phyloP scores from a whole-genome alignment of 108 stramenopile genomes.

The Discostella pseudostelligera region DNA sequence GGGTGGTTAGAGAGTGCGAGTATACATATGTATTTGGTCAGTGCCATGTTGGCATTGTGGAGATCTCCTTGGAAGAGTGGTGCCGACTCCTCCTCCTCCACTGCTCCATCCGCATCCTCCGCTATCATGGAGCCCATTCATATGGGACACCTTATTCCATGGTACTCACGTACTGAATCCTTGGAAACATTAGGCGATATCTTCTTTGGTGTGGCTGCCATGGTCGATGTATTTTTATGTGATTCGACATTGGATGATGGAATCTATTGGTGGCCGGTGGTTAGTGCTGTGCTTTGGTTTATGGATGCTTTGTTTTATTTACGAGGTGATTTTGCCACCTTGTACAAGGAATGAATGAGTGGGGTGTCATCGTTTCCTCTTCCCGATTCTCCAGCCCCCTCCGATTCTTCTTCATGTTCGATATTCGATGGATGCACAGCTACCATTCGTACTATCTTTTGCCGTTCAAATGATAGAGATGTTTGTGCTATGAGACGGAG shows the following conservation, averaged over 20 bases:
- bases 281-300: slow-evolving; percentile 32
- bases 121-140: background rate
- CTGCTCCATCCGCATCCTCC: no score
- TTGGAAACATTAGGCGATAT: slow-evolving; percentile 33
- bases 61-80: slow-evolving; percentile 21
- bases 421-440: no score
- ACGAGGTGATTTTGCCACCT: slow-evolving; percentile 31
- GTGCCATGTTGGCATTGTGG: slow-evolving; percentile 37
- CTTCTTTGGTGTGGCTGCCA: slow-evolving; percentile 38
- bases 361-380: no score
- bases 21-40: slow-evolving; percentile 36
- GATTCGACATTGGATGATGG: slow-evolving; percentile 34
- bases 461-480: no score
- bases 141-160: slow-evolving; percentile 4
- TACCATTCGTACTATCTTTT: no score
- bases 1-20: slow-evolving; percentile 19
- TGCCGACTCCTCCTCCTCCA: no score
- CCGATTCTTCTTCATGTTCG: no score
- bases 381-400: no score
- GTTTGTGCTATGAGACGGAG: no score
- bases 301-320: slow-evolving; percentile 40
- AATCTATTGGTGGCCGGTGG: slow-evolving; percentile 33
- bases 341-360: slow-evolving; percentile 19
- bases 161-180: slow-evolving; percentile 9
- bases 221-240: slow-evolving; percentile 30